A percentile compares a stretch with the other conserved stretches of the same genome.
Evolutionary conservation across 2,329 filamentous ascomycete genomes (phyloP).

Genomic region (Fusarium albidum): DNA sequence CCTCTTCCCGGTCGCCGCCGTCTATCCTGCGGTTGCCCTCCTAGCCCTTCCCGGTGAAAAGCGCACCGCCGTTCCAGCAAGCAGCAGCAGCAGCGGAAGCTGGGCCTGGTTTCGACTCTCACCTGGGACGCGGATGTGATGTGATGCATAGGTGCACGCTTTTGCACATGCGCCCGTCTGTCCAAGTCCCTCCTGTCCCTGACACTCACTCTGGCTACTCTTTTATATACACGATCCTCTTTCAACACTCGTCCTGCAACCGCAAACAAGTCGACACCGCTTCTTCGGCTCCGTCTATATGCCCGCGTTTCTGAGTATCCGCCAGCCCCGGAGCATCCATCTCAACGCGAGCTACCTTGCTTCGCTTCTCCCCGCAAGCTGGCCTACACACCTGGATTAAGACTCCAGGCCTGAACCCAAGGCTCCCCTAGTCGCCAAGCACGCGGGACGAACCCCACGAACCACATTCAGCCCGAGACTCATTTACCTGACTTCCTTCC

Average conservation of each 20-base stretch:
- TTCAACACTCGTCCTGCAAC: conserved; percentile 13
- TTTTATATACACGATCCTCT: conserved; percentile 11
- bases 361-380: conserved; percentile 3
- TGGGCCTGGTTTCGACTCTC: conserved; percentile 20
- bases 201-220: conserved; percentile 29
- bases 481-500: conserved; percentile 10
- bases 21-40: conserved; percentile 21
- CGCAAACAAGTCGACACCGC: background rate
- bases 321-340: conserved; percentile 1
- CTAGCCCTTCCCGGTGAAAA: conserved; percentile 27
- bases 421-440: conserved; percentile 14
- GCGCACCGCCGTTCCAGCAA: conserved; percentile 21
- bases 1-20: conserved; percentile 25
- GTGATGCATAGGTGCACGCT: conserved; percentile 32
- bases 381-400: conserved; percentile 4
- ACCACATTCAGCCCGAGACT: conserved; percentile 6
- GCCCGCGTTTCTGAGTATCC: background rate
- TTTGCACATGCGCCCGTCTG: conserved; percentile 31
- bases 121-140: conserved; percentile 29
- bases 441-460: conserved; percentile 15
- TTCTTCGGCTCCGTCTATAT: conserved; percentile 3
- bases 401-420: background rate
- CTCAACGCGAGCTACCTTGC: conserved; percentile 2
- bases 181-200: conserved; percentile 25
- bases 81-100: conserved; percentile 10